phyloP scores from a whole-genome alignment of 306 rosid species.

The Ormosia semicastrata region DNA sequence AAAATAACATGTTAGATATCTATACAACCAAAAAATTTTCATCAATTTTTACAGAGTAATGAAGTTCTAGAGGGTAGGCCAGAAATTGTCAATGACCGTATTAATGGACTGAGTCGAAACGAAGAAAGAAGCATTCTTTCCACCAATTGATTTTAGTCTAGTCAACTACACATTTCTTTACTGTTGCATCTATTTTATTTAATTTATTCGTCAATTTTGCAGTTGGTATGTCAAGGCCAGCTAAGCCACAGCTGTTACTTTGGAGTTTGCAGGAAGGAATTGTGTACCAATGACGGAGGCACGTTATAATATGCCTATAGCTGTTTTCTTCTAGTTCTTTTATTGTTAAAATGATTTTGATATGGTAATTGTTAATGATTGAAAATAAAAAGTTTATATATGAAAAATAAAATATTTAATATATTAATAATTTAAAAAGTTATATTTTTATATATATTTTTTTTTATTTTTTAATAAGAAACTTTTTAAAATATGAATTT shows the following conservation, averaged over 20 bases:
- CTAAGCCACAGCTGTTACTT: conserved; percentile 18
- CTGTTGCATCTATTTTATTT: background rate
- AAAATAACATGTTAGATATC: no score
- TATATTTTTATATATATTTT: no score
- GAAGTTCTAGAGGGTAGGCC: background rate
- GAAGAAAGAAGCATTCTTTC: conserved; percentile 9
- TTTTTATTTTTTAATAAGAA: no score
- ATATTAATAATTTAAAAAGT: no score
- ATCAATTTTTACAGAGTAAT: background rate
- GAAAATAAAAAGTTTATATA: no score
- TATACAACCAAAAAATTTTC: no score
- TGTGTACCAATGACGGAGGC: background rate
- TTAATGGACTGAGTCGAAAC: background rate
- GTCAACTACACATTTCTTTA: background rate
- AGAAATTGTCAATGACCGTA: background rate
- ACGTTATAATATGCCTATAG: background rate
- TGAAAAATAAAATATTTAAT: no score
- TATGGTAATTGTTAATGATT: no score
- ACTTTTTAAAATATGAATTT: no score
- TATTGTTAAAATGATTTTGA: no score
- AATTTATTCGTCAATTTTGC: conserved; percentile 14
- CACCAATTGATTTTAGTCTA: background rate
- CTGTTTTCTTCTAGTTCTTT: no score
- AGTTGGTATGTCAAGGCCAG: background rate
- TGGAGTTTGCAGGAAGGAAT: background rate